Evolutionary conservation across 1,139 yeast genomes (phyloP), one percentile per base, ranked within the genome.

Genomic region (Taphrina confusa): DNA sequence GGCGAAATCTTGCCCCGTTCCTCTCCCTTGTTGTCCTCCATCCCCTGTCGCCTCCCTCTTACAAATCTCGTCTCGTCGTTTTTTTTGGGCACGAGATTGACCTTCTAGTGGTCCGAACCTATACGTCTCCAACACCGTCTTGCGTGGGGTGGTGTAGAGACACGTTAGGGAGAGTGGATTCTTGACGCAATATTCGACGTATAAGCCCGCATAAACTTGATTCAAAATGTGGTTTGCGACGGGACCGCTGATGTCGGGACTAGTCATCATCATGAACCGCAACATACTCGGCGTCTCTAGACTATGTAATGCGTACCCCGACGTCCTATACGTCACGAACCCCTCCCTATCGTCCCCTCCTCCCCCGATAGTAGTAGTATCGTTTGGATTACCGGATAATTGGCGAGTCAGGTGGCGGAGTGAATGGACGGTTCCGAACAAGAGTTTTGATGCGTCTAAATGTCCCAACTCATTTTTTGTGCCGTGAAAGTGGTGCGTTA

Each of bases 401-500:
- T 87, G 85, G 27, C 82, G 77, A 0, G 92, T 80, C 55, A 91
- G 81, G 65, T 84, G 87, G 61, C 91, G 80, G 64, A 92, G 74
- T 6, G 97, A 89, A 70, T 83, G 87, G 18, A 89, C 76, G 54
- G 88, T 82, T n/a, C 98, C 98, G 70, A 89, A 92, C 18, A 92
- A 76, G 46, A 92, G 79, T 70, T 92, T 87, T 11, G 68, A 68
- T 46, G 66, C 66, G 56, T 65, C 67, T 20, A 64, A 67, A n/a
- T 62, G 20, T 11, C 49, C 22, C 4, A 63, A 25, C 2, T 34
- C 34, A 20, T 36, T 30, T 3, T 33, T 16, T 20, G 54, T 23
- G 11, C 56, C 23, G 9, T 22, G 51, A 46, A 44, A 42, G 20
- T 37, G 45, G 23, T 56, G 58, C 23, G 64, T 31, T 28, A 28